phyloP scores from a whole-genome alignment of 78 protist species.

The Creolimax fragrantissima region DNA sequence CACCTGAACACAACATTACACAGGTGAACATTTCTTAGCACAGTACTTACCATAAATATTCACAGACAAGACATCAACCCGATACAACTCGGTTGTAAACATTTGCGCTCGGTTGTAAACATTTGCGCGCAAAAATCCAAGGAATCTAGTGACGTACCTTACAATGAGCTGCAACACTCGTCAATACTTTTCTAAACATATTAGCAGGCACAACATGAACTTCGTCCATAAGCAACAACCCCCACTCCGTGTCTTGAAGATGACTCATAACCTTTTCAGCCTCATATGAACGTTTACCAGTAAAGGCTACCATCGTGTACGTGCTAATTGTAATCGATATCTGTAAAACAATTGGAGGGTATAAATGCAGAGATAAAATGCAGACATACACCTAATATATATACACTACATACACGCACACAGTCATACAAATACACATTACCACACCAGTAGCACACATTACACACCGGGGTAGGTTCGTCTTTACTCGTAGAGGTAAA shows the following conservation, averaged over 20 bases:
- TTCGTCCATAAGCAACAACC: conserved; percentile 88
- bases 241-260: conserved; percentile 80
- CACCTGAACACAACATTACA: too few relatives aligned
- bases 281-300: conserved; percentile 60
- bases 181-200: conserved; percentile 49
- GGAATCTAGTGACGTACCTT: conserved; percentile 61
- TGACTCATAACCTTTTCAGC: conserved; percentile 58
- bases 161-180: conserved; percentile 70
- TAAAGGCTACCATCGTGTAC: conserved; percentile 84
- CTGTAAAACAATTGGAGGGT: background rate
- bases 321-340: conserved; percentile 74
- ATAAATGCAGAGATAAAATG: background rate
- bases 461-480: background rate
- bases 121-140: too few relatives aligned
- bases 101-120: too few relatives aligned
- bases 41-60: too few relatives aligned
- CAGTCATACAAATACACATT: background rate
- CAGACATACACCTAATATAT: background rate
- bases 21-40: too few relatives aligned
- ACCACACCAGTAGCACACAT: too few relatives aligned
- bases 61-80: too few relatives aligned
- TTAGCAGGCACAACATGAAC: conserved; percentile 90
- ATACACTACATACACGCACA: background rate
- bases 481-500: conserved; percentile 76
- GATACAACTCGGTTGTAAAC: too few relatives aligned